phyloP scores from a whole-genome alignment of 768 basidiomycete genomes.

The Termitomyces sp. region DNA sequence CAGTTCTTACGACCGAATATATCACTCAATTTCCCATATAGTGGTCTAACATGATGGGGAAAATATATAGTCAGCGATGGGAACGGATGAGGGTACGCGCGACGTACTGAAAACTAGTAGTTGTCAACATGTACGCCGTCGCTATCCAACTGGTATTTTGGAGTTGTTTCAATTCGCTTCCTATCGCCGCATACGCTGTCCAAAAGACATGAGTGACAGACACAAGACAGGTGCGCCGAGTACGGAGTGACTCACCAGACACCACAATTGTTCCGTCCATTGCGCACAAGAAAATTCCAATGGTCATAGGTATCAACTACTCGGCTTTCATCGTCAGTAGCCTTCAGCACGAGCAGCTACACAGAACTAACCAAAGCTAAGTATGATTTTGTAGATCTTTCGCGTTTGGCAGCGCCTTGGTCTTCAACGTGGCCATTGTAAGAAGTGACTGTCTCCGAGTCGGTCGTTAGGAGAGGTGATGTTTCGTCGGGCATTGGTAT shows the following conservation, averaged over 20 bases:
- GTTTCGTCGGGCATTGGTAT: slow-evolving; percentile 33
- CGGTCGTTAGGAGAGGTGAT: slow-evolving; percentile 29
- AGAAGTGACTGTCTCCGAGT: slow-evolving; percentile 5
- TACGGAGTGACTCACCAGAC: slow-evolving; percentile 32
- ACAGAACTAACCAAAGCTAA: slow-evolving; percentile 20
- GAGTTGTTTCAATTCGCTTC: slow-evolving; percentile 58
- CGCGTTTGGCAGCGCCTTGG: slow-evolving; percentile 6
- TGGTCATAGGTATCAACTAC: slow-evolving; percentile 46
- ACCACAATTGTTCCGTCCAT: slow-evolving; percentile 52
- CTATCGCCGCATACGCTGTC: slow-evolving; percentile 52
- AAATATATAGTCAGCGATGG: background rate
- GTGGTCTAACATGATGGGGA: slow-evolving; percentile 36
- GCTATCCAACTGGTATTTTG: slow-evolving; percentile 70
- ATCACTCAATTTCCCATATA: slow-evolving; percentile 66
- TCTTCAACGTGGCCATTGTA: slow-evolving; percentile 17
- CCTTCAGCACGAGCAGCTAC: no score
- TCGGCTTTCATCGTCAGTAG: background rate
- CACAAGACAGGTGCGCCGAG: background rate
- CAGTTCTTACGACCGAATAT: slow-evolving; percentile 64
- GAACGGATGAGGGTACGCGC: background rate
- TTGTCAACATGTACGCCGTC: slow-evolving; percentile 59
- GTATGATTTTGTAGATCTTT: slow-evolving; percentile 21
- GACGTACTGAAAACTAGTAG: slow-evolving; percentile 59
- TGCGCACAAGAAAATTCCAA: slow-evolving; percentile 46
- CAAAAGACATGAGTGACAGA: background rate